Conservation (phyloP, 345 rosid species). For the Lepidium sativum region DNA sequence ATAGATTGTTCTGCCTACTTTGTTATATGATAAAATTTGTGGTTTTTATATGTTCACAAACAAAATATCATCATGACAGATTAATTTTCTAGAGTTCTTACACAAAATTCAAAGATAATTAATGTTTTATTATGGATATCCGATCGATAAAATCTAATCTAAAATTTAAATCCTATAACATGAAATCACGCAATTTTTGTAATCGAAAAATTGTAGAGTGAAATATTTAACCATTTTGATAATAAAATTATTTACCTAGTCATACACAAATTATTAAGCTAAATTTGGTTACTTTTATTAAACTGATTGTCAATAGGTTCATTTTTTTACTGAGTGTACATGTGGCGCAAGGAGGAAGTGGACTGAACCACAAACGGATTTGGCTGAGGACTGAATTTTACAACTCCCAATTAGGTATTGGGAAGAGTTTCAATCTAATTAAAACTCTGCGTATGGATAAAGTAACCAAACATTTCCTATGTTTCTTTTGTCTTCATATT, state of each 20-base stretch:
- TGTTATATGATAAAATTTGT: background rate
- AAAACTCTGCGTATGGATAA: constrained; percentile 29
- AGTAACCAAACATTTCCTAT: constrained; percentile 22
- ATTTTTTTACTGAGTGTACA: background rate
- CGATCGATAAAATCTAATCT: no score
- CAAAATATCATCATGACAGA: background rate
- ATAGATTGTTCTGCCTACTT: background rate
- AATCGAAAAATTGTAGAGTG: no score
- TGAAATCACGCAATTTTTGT: no score
- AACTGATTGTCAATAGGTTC: no score
- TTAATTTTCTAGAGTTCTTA: no score
- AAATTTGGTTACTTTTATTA: no score
- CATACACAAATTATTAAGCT: no score
- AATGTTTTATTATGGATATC: no score
- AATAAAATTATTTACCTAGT: no score
- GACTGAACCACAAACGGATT: constrained; percentile 23
- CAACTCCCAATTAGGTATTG: constrained; percentile 30
- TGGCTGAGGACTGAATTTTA: constrained; percentile 25
- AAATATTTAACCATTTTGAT: no score
- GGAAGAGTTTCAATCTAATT: constrained; percentile 28
- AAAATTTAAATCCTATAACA: no score
- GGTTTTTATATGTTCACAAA: background rate
- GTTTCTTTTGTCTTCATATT: constrained; percentile 15
- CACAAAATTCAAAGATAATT: no score
- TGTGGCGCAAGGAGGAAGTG: constrained; percentile 26